Conservation (phyloP, 371 early-diverging fungal species). For the Zancudomyces culisetae region DNA sequence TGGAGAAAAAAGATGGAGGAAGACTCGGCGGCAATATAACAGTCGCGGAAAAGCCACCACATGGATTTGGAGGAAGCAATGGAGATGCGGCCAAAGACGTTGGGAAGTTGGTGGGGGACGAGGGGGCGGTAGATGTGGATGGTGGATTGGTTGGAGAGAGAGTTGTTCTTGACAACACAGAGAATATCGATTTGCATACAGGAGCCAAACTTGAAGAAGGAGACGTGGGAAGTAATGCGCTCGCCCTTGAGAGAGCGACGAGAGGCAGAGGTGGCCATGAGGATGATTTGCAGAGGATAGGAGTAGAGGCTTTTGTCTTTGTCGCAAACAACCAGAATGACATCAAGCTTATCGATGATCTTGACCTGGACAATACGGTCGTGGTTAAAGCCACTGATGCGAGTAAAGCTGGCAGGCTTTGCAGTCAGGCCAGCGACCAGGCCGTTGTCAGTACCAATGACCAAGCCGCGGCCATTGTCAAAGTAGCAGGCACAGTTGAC, state of each 20-base stretch:
- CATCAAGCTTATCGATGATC: conserved; percentile 46
- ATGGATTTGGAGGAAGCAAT: conserved; percentile 7
- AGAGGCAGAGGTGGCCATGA: conserved; percentile 2
- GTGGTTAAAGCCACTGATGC: conserved; percentile 37
- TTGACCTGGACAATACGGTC: conserved; percentile 77
- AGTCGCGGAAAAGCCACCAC: conserved; percentile 38
- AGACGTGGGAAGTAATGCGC: conserved; percentile 54
- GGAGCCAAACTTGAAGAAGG: conserved; percentile 66
- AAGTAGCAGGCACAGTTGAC: conserved; percentile 55
- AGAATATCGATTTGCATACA: conserved; percentile 50
- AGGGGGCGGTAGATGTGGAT: conserved; percentile 20
- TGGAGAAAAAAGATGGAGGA: conserved; percentile 59
- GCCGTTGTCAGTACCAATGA: conserved; percentile 70
- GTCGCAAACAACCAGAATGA: conserved; percentile 58
- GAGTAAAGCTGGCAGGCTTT: conserved; percentile 16
- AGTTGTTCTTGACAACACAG: conserved; percentile 22
- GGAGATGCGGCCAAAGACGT: conserved; percentile 1
- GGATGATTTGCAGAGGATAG: conserved; percentile 42
- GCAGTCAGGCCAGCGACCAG: conserved; percentile 37
- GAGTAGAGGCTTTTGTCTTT: conserved; percentile 55
- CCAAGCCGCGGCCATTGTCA: conserved; percentile 41
- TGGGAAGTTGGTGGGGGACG: neutral
- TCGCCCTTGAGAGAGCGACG: conserved; percentile 19
- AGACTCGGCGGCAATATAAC: conserved; percentile 74
- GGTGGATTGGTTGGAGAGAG: conserved; percentile 22